Evolutionary conservation across 2,329 filamentous ascomycete species (phyloP).

Genomic region (Macrophomina tecta): DNA sequence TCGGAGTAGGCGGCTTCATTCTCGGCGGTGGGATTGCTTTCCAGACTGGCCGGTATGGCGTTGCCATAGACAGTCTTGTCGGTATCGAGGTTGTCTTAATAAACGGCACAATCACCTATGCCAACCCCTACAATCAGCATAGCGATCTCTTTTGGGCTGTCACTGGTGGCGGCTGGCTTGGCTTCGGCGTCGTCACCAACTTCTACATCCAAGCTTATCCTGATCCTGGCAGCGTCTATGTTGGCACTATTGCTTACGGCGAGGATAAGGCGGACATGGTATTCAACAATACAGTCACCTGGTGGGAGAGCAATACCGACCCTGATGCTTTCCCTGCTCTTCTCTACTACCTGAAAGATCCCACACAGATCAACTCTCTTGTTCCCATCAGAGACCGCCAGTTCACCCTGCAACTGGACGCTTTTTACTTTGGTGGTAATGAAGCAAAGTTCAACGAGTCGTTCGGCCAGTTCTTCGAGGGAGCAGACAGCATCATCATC

Average conservation of each 20-base stretch:
- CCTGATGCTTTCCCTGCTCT: conserved; percentile 14
- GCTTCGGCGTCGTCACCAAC: conserved; percentile 51
- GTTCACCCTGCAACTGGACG: conserved; percentile 19
- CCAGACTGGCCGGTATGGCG: conserved; percentile 35
- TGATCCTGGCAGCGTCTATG: conserved; percentile 20
- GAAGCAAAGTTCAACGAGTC: conserved; percentile 20
- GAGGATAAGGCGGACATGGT: conserved; percentile 17
- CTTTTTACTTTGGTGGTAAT: conserved; percentile 13
- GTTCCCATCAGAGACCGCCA: conserved; percentile 14
- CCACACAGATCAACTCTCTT: conserved; percentile 12
- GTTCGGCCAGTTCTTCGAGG: conserved; percentile 15
- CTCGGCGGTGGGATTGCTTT: conserved; percentile 41
- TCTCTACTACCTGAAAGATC: conserved; percentile 27
- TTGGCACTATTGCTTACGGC: conserved; percentile 19
- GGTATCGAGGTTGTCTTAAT: conserved; percentile 46
- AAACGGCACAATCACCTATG: conserved; percentile 46
- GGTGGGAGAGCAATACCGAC: conserved; percentile 17
- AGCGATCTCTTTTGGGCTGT: conserved; percentile 47
- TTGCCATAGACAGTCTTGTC: conserved; percentile 35
- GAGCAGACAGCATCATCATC: conserved; percentile 1
- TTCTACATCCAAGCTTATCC: conserved; percentile 45
- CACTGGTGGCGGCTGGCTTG: conserved; percentile 51
- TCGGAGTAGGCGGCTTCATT: conserved; percentile 40
- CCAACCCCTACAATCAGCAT: conserved; percentile 39
- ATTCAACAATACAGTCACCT: conserved; percentile 9